Base-by-base conservation (phyloP, 805 yeast species). In the Schwanniomyces sp. region DNA sequence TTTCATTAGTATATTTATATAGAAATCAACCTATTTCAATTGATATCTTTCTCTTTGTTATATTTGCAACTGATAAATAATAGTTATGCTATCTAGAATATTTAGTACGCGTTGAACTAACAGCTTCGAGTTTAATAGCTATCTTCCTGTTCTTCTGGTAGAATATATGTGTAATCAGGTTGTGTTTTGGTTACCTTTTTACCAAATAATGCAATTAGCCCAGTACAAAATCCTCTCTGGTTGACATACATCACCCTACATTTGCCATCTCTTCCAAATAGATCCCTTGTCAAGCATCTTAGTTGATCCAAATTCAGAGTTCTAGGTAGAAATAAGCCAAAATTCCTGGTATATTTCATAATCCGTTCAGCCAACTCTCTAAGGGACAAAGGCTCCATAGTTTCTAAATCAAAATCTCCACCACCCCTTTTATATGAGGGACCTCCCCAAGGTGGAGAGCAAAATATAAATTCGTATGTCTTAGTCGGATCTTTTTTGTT, bases 361-460 rank as follows among this genome's bases (percentile, higher is more conserved):
- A 82, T 63, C 17, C 74, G 75, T n/a, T 43, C 41, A 25, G 85
- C 61, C 7, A 85, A 59, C 27, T 66, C 62, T 17, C 72, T 69
- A 8, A 86, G 51, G 1, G 73, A 66, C 38, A 83, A 62, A 0
- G 91, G 91, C 40, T 63, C 54, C 52, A 68, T 61, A 8, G 61
- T 49, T 34, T 66, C 64, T 18, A 85, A 61, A 52, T 84, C 83
- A 62, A 77, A 85, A 2, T 46, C 47, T 2, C 54, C 51, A 0
- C 62, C 61, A n/a, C 64, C 52, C 21, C 63, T 56, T 42, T 68
- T 65, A 62, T 88, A 88, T 2, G 65, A 60, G 0, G 89, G 86
- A 0, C 96, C 96, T 29, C 94, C 95, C 96, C 95, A 88, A 0
- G 95, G 95, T 1, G 95, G 95, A 1, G 92, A 85, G n/a, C 82